Base-by-base conservation (phyloP, 1,284 basidiomycete species). In the Schizophyllum amplum region DNA sequence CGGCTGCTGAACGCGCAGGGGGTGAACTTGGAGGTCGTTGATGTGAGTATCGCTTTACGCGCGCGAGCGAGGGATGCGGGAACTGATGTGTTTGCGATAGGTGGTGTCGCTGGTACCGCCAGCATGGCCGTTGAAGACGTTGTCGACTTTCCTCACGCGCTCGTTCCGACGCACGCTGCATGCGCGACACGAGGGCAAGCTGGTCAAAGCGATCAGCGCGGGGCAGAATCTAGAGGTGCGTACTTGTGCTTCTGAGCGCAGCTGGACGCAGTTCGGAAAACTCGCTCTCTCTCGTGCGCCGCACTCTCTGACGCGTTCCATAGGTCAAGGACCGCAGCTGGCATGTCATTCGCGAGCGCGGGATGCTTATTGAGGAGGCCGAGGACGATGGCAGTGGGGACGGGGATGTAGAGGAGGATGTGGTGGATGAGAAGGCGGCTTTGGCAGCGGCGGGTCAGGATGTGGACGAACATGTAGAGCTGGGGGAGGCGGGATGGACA, bases 141-240 rank as follows among this genome's bases (percentile, higher is more conserved):
- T 94, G 60, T 83, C 87, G 0, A 82, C 86, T 0, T 94, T 94
- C 75, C 76, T 95, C 54, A 71, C 83, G 11, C 84, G 92, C 2
- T 87, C 91, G 0, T 79, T 94, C 60, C 80, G 92, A 17, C 78
- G 87, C 53, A 82, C 85, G 3, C 70, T 90, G n/a, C 92, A 95
- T 65, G 72, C 77, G 13, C 70, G 72, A 22, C 82, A 87, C 52
- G 88, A 93, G 66, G 81, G 81, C 4, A 78, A 82, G 64, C 85
- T 92, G 55, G 68, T 91, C 56, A 92, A 88, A 67, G 80, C 82
- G 17, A 76, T 92, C 57, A 81, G 80, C 61, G 74, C 79, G 13
- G 86, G 82, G 4, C 84, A 91, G 67, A 92, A 92, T 65, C 76
- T 89, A 23, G 80, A 80, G 60, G 79, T 80, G 62, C 17, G 64